Base-by-base conservation (phyloP, 352 stramenopile genomes). In the Pythium oligandrum region DNA sequence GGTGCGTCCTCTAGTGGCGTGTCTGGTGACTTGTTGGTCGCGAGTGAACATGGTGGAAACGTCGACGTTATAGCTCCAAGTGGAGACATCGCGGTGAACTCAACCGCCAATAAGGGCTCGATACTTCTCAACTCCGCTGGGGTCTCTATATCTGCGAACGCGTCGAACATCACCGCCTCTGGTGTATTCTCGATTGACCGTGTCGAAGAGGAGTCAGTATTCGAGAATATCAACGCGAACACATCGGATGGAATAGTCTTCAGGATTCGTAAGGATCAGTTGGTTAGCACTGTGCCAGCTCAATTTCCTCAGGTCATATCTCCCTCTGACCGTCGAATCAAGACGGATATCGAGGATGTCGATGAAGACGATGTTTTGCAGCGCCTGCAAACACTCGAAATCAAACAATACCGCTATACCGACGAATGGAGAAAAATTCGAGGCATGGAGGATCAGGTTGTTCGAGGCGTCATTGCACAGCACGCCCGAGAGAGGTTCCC, bases 391-490 rank as follows among this genome's bases (percentile, higher is more conserved):
- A 69, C 71, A 36, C 71, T 98, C 4, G 74, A 95, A 60, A 73
- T 98, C 45, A 86, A 90, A 54, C 75, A 90, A 40, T 98, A 97
- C 58, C 69, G 75, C 10, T 98, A 98, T 59, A 96, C 83, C 3
- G 70, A 96, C 10, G 63, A 90, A 42, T 98, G 94, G 94, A 76
- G 83, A 43, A 51, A 78, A 38, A 86, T 97, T 42, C 79, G 90
- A 11, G 86, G 83, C 9, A 78, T 98, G 26, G 57, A 66, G 8
- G 75, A 95, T 40, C 64, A 72, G 6, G 50, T 62, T 44, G 87
- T 97, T 51, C 85, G 94, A 35, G 94, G 94, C 64, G 83, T 98
- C 0, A 97, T 98, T 63, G 94, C 92, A 31, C 94, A 98, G 64
- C 78, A 98, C 68, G 72, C 97, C 11, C 61, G 53, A 8, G 71